These are phyloP conservation scores for Coelastrella sp. DNA, from an alignment of 139 green algal genomes.

Conservation along the genomic window DNA sequence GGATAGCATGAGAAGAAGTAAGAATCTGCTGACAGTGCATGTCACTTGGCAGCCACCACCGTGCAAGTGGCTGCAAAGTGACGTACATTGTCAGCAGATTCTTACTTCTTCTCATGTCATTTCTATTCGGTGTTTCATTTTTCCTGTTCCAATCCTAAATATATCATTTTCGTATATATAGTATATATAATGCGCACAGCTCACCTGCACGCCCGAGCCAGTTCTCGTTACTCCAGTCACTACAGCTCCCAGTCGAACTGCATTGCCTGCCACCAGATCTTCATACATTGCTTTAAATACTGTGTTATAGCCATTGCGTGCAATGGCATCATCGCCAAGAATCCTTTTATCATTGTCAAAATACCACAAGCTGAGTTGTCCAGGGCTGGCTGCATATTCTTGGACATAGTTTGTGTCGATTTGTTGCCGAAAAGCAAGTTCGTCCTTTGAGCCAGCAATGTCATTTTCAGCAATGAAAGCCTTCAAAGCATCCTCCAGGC, in stretches of 20 bases:
- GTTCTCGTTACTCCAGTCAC: not conserved
- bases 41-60: too few relatives aligned
- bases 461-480: not conserved
- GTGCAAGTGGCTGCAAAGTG: too few relatives aligned
- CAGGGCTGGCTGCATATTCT: conserved; percentile 28
- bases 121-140: too few relatives aligned
- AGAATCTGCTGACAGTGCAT: too few relatives aligned
- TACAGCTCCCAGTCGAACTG: not conserved
- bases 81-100: too few relatives aligned
- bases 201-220: conserved; percentile 18
- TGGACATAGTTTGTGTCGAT: conserved; percentile 28
- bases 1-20: too few relatives aligned
- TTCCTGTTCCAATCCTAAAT: too few relatives aligned
- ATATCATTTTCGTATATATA: too few relatives aligned
- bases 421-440: not conserved
- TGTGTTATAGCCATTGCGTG: not conserved
- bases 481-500: not conserved
- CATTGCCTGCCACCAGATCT: not conserved
- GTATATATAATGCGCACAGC: not conserved
- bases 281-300: not conserved
- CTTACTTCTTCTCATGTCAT: too few relatives aligned
- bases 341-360: conserved; percentile 9
- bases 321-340: not conserved
- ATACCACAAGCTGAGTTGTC: not conserved
- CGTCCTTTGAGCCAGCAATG: not conserved